Conservation (phyloP, 129 eudicot species). For the Cynara cardunculus region DNA sequence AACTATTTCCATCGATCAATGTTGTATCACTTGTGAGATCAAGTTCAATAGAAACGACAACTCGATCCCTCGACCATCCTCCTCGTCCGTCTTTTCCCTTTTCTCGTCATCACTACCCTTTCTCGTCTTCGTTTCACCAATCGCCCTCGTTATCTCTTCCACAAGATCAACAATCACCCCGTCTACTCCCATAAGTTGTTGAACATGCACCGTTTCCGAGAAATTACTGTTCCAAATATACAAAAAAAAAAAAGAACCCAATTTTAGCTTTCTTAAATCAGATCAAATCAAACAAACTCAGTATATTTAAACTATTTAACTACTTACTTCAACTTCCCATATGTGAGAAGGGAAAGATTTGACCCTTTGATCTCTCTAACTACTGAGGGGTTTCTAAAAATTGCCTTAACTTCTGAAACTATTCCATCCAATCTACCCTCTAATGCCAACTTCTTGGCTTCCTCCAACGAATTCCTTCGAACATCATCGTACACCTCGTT, state of each 20-base stretch:
- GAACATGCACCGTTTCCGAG: constrained; percentile 70
- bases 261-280: too few species aligned
- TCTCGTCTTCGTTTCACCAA: constrained; percentile 31
- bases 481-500: constrained; percentile 55
- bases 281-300: background rate
- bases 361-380: constrained; percentile 70
- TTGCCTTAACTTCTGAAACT: constrained; percentile 77
- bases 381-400: constrained; percentile 63
- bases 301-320: background rate
- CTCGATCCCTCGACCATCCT: constrained; percentile 26
- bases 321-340: constrained; percentile 79
- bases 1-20: constrained; percentile 26
- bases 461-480: constrained; percentile 76
- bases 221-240: constrained; percentile 44
- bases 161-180: constrained; percentile 89
- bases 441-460: constrained; percentile 59
- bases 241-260: background rate
- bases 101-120: constrained; percentile 20
- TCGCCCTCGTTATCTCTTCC: constrained; percentile 53
- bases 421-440: constrained; percentile 80
- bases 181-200: constrained; percentile 71
- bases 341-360: constrained; percentile 69
- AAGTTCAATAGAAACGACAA: constrained; percentile 57
- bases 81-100: constrained; percentile 18
- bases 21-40: constrained; percentile 59